Percentiles rank a stretch among this genome's conserved stretches.
Evolutionary conservation across 192 early-diverging fungal species (phyloP).

Genomic region (Podila horticola): DNA sequence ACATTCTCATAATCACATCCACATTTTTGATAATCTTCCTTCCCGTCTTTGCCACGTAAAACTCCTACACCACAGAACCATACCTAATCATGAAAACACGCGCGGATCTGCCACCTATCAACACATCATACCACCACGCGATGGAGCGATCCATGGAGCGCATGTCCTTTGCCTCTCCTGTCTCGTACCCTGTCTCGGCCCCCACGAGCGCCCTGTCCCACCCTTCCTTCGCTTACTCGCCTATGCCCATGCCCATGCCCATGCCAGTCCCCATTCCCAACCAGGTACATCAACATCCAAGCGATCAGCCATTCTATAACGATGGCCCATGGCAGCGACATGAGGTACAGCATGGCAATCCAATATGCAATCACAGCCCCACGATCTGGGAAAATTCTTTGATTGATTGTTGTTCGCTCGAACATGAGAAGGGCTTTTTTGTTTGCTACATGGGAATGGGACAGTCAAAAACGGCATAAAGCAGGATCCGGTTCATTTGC

Average conservation of each 20-base stretch:
- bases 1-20: background rate
- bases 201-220: background rate
- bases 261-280: background rate
- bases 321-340: slow-evolving; percentile 45
- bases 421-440: background rate
- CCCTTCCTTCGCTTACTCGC: background rate
- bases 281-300: background rate
- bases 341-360: slow-evolving; percentile 17
- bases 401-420: background rate
- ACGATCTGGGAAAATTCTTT: background rate
- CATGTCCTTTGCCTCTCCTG: slow-evolving; percentile 22
- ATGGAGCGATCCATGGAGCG: slow-evolving; percentile 44
- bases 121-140: slow-evolving; percentile 21
- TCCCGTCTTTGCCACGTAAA: background rate
- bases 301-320: background rate
- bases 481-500: too few species aligned
- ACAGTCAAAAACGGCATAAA: too few species aligned
- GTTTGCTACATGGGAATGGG: too few species aligned
- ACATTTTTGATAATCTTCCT: background rate
- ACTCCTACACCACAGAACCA: background rate
- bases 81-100: slow-evolving; percentile 21
- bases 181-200: slow-evolving; percentile 17
- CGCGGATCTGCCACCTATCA: slow-evolving; percentile 27
- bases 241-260: background rate
- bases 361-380: background rate